Base-by-base conservation (phyloP, 805 yeast species). In the Alloascoidea africana region DNA sequence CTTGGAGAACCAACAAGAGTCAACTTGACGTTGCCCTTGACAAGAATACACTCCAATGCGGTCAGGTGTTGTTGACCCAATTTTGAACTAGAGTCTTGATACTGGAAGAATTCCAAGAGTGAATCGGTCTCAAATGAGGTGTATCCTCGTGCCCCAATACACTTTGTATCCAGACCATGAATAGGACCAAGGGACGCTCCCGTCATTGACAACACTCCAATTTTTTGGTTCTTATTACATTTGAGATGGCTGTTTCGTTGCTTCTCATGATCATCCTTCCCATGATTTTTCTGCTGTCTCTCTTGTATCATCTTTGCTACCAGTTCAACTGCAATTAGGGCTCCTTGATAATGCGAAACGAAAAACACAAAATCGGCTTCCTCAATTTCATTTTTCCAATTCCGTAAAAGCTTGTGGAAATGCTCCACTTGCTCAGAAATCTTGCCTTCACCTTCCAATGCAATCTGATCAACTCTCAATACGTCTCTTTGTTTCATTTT, bases 171-270 rank as follows among this genome's bases (percentile, higher is more conserved):
- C 42, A 67, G 70, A 0, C 91, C 91, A 48, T 70, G 79, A 46
- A 76, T 79, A 2, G 94, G 94, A 0, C 94, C 94, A 53, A 77
- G 77, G 50, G 79, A 82, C 18, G 81, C 69, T 1, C 94, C 94
- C 0, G 93, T 91, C 94, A 82, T 82, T 2, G 80, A 84, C 34
- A 82, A 56, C n/a, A 82, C 59, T 1, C 84, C 78, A 5, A 82
- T 64, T 14, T 68, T 52, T n/a, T n/a, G n/a, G n/a, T n/a, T n/a
- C 38, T 55, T 58, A 18, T 48, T 48, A 32, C 57, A 55, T 14
- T 41, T 37, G 1, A 63, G 50, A 18, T 58, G 56, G 1, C 70
- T 91, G n/a, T n/a, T n/a, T n/a, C n/a, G n/a, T n/a, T n/a, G n/a
- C n/a, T n/a, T n/a, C n/a, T n/a, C n/a, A n/a, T n/a, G n/a, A n/a